A percentile compares a stretch with the other conserved stretches of the same genome.
Conservation (phyloP, 116 monocot genomes). For the Posidonia oceanica region DNA sequence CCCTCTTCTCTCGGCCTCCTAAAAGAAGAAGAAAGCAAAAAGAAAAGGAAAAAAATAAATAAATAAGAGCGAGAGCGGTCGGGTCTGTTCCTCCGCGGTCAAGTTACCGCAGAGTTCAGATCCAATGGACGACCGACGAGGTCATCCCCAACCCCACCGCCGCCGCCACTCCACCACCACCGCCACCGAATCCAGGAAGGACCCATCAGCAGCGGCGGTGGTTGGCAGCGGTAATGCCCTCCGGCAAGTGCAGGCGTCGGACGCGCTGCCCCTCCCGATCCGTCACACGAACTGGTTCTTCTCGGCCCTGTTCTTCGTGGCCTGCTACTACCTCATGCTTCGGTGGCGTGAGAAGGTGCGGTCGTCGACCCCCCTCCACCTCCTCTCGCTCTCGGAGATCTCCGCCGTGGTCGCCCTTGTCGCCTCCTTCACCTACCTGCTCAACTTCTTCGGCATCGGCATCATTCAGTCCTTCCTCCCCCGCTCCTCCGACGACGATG, state of each 20-base stretch:
- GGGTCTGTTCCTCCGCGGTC: neutral
- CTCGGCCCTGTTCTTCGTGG: slow-evolving; percentile 22
- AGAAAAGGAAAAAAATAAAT: no score
- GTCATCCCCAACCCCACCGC: neutral
- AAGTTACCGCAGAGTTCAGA: neutral
- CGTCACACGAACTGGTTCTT: slow-evolving; percentile 31
- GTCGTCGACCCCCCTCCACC: slow-evolving; percentile 19
- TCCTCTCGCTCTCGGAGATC: slow-evolving; percentile 40
- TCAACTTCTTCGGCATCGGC: slow-evolving; percentile 84
- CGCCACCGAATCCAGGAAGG: neutral
- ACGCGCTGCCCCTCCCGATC: slow-evolving; percentile 39
- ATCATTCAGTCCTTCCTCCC: slow-evolving; percentile 67
- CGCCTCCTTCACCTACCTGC: slow-evolving; percentile 79
- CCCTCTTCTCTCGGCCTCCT: no score
- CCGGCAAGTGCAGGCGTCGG: slow-evolving; percentile 18
- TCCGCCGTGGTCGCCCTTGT: slow-evolving; percentile 55
- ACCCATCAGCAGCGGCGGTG: slow-evolving; percentile 12
- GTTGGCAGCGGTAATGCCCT: neutral
- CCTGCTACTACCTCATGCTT: slow-evolving; percentile 24
- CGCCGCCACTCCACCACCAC: neutral
- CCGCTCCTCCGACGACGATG: slow-evolving; percentile 48
- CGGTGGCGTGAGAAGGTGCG: slow-evolving; percentile 34
- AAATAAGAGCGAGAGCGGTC: no score
- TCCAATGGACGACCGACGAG: neutral
- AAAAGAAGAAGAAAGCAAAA: no score